A percentile compares a stretch with the other conserved stretches of the same genome.
Conservation (phyloP, 768 basidiomycete genomes). For the Tulasnella sp. region DNA sequence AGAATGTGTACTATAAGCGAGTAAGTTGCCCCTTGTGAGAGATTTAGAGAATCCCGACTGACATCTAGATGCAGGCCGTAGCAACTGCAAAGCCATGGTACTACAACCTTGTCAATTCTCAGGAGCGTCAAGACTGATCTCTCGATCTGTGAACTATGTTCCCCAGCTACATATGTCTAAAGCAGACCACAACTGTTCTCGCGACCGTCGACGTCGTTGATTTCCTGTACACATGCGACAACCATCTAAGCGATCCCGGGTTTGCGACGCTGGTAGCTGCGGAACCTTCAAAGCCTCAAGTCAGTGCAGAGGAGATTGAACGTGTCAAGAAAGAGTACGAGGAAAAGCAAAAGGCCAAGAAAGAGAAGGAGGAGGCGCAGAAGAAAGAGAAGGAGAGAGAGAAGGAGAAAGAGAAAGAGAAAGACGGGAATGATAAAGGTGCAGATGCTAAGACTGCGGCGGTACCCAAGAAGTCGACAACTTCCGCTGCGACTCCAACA, state of each 20-base stretch:
- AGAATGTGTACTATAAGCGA: constrained; percentile 54
- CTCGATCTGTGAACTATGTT: background rate
- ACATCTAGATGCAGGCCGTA: constrained; percentile 51
- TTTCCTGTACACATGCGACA: constrained; percentile 79
- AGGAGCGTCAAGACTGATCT: constrained; percentile 6
- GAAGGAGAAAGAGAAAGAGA: constrained; percentile 33
- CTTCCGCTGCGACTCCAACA: constrained; percentile 41
- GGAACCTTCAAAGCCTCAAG: constrained; percentile 40
- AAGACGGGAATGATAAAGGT: constrained; percentile 34
- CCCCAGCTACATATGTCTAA: constrained; percentile 49
- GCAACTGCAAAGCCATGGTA: constrained; percentile 70
- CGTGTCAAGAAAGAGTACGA: constrained; percentile 79
- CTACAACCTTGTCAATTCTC: constrained; percentile 14
- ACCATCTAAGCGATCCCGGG: constrained; percentile 74
- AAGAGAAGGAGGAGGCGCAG: constrained; percentile 31
- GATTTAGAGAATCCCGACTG: background rate
- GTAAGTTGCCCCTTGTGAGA: constrained; percentile 1
- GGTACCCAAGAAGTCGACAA: constrained; percentile 35
- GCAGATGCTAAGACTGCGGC: constrained; percentile 30
- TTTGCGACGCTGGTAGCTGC: constrained; percentile 58
- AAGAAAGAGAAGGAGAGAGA: constrained; percentile 30
- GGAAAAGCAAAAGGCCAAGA: constrained; percentile 35
- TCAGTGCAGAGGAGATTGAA: constrained; percentile 69
- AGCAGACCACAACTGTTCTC: constrained; percentile 77
- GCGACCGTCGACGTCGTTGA: constrained; percentile 79